Conservation (phyloP, 306 rosid species). For the Fragaria ananassa region DNA sequence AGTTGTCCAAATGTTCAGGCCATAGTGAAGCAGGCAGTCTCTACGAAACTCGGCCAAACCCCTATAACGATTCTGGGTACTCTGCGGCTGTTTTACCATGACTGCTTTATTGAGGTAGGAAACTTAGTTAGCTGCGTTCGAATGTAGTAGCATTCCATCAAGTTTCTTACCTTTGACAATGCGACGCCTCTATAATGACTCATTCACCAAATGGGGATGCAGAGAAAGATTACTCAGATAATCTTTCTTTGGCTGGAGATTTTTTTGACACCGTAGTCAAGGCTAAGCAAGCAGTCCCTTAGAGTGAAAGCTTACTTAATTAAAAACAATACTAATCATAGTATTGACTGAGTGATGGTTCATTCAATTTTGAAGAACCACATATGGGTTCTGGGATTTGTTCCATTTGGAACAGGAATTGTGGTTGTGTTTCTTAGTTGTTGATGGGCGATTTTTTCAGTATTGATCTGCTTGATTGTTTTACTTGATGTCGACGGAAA, state of each 20-base stretch:
- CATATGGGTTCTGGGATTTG: no score
- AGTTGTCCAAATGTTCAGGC: constrained; percentile 68
- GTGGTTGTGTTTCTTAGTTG: no score
- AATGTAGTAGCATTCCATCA: not conserved
- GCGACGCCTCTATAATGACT: constrained; percentile 71
- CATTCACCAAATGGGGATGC: constrained; percentile 65
- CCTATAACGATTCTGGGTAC: constrained; percentile 60
- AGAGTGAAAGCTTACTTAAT: not conserved
- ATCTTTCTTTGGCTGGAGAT: constrained; percentile 78
- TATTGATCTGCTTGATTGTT: no score
- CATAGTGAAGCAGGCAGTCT: constrained; percentile 60
- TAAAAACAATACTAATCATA: not conserved
- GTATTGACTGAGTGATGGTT: no score
- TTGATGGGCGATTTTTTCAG: no score
- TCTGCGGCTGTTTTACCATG: constrained; percentile 79
- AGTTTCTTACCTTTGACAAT: constrained; percentile 11
- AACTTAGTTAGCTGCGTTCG: not conserved
- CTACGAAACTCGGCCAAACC: constrained; percentile 49
- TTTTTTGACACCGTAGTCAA: constrained; percentile 79
- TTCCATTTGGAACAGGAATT: no score
- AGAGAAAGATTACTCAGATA: constrained; percentile 62
- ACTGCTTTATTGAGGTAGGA: constrained; percentile 73
- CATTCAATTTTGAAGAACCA: no score
- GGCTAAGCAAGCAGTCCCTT: constrained; percentile 60
- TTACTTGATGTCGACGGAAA: no score